These are phyloP conservation scores for Pneumocystis canis DNA, from an alignment of 1,139 yeast species.

Conservation along the genomic window DNA sequence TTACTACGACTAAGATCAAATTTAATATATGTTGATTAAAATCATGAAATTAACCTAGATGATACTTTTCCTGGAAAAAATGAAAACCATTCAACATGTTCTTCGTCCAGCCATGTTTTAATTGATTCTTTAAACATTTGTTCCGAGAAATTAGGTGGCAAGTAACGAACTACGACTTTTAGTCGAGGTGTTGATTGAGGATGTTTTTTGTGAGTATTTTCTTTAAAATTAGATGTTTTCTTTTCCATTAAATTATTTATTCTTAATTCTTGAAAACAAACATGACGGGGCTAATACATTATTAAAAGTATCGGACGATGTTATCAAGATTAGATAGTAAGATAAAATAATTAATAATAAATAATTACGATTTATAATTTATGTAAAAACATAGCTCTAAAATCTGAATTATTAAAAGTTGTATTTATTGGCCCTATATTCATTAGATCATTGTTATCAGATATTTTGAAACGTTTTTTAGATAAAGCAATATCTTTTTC, in stretches of 20 bases:
- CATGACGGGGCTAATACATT: too few relatives aligned
- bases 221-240: neutral
- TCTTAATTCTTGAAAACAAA: neutral
- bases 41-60: conserved; percentile 4
- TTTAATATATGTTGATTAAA: neutral
- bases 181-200: conserved; percentile 3
- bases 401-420: neutral
- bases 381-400: neutral
- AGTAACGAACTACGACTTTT: conserved; percentile 14
- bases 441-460: neutral
- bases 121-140: conserved; percentile 9
- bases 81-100: conserved; percentile 13
- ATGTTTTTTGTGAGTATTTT: neutral
- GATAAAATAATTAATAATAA: too few relatives aligned
- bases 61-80: conserved; percentile 15
- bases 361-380: neutral
- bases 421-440: neutral
- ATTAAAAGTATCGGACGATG: neutral
- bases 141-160: conserved; percentile 15
- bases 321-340: neutral
- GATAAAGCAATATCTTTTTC: neutral
- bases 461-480: neutral
- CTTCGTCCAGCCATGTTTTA: conserved; percentile 6
- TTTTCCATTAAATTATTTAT: neutral
- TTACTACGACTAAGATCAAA: conserved; percentile 6